Percentiles rank a stretch among this genome's conserved stretches.
Evolutionary conservation across 768 basidiomycete species (phyloP).

Genomic region (Tulasnella sp.): DNA sequence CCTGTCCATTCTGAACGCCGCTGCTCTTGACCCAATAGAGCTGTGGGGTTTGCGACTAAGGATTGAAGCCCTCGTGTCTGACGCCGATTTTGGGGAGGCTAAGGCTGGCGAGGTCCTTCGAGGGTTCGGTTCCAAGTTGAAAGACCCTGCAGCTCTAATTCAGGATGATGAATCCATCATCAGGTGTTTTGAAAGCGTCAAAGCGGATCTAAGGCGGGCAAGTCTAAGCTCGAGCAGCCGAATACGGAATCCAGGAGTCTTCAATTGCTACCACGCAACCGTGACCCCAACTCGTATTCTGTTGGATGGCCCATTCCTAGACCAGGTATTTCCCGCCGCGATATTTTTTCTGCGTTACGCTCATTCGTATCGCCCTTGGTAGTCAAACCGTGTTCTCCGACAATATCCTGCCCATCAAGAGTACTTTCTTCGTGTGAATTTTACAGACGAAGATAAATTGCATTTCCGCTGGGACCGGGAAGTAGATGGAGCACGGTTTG

Average conservation of each 20-base stretch:
- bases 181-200: background rate
- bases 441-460: slow-evolving; percentile 78
- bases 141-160: background rate
- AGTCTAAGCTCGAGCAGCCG: background rate
- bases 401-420: slow-evolving; percentile 57
- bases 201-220: background rate
- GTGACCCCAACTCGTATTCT: slow-evolving; percentile 71
- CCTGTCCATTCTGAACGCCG: slow-evolving; percentile 4
- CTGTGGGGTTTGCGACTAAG: background rate
- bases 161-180: background rate
- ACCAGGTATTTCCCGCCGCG: slow-evolving; percentile 1
- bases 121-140: slow-evolving; percentile 3
- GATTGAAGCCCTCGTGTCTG: background rate
- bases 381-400: slow-evolving; percentile 67
- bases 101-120: slow-evolving; percentile 25
- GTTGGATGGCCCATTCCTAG: slow-evolving; percentile 66
- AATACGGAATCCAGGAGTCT: slow-evolving; percentile 39
- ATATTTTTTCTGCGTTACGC: too few relatives aligned
- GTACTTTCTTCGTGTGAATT: slow-evolving; percentile 76
- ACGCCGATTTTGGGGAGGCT: background rate
- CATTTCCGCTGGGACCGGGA: slow-evolving; percentile 67
- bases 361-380: slow-evolving; percentile 32
- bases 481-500: slow-evolving; percentile 56
- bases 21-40: slow-evolving; percentile 17
- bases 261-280: slow-evolving; percentile 70